A percentile compares a stretch with the other conserved stretches of the same genome.
These are phyloP conservation scores for Corymbia calophylla DNA, from an alignment of 441 rosid genomes.

Conservation along the genomic window DNA sequence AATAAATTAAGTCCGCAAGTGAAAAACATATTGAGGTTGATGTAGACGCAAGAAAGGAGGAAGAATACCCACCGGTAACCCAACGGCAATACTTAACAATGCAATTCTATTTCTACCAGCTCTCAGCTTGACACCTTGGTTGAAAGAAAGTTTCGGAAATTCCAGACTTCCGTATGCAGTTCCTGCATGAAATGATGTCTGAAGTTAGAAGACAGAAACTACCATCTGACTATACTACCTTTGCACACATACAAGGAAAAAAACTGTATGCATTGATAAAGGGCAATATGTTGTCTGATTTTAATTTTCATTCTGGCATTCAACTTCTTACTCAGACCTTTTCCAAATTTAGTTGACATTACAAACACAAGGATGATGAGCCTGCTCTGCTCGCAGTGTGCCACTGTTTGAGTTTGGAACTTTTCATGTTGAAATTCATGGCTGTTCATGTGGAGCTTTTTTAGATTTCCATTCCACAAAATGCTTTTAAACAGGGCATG, in stretches of 20 bases:
- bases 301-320: not conserved
- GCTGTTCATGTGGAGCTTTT: not conserved
- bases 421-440: not conserved
- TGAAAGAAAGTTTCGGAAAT: not conserved
- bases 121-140: slow-evolving; percentile 2
- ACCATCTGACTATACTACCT: not conserved
- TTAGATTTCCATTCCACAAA: not conserved
- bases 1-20: not conserved
- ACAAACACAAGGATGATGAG: not conserved
- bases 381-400: not conserved
- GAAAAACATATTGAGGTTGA: not conserved
- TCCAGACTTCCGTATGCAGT: slow-evolving; percentile 36
- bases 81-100: slow-evolving; percentile 33
- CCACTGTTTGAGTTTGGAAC: not conserved
- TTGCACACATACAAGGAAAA: not conserved
- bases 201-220: not conserved
- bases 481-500: not conserved
- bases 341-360: not conserved
- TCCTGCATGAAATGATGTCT: slow-evolving; percentile 30
- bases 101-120: slow-evolving; percentile 2
- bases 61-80: slow-evolving; percentile 68
- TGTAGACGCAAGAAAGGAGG: not conserved
- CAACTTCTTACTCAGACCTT: not conserved
- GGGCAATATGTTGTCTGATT: not conserved
- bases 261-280: not conserved